Base-by-base conservation (phyloP, 1,139 yeast genomes). In the Kodamaea arcana region DNA sequence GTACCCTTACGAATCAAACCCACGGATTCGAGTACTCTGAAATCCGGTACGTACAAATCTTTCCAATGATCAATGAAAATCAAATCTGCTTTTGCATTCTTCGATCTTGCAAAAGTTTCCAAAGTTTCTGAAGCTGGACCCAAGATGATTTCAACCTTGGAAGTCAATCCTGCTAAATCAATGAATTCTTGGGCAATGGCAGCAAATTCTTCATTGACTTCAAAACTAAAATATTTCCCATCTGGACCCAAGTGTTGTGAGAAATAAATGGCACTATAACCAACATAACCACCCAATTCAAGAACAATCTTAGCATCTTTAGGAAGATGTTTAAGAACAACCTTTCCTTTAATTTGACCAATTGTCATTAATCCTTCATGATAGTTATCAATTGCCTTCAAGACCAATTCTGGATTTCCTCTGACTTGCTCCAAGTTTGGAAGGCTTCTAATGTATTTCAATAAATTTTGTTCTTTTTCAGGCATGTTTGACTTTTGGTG, bases 261-360 rank as follows among this genome's bases (percentile, higher is more conserved):
- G 38, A 66, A 66, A 23, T 58, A 44, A 2, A 72, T 56, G 6
- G 74, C 69, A 0, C 72, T 62, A 41, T 70, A 71, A 0, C 77
- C 77, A 14, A 65, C 51, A 37, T 60, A 69, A 3, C 72, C 57
- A 4, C 77, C 77, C 29, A 72, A 50, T 41, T 72, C 77, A 27
- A 65, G 48, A 51, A 69, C 50, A 3, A 56, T 36, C 24, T 53
- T 54, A 1, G 75, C 74, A 15, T 55, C 45, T 29, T 51, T 40
- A 8, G 37, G 39, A 15, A 69, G 51, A 32, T 54, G 44, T 3
- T 59, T 52, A 12, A 51, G 32, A 4, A 70, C 50, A 1, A 52
- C 36, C n/a, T 47, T 27, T 1, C 72, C 72, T 36, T 67, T 69
- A 8, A 37, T 23, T 1, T 50, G 51, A 1, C 73, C 75, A 24